Base-by-base conservation (phyloP, 352 stramenopile species). In the Plasmopara halstedii region DNA sequence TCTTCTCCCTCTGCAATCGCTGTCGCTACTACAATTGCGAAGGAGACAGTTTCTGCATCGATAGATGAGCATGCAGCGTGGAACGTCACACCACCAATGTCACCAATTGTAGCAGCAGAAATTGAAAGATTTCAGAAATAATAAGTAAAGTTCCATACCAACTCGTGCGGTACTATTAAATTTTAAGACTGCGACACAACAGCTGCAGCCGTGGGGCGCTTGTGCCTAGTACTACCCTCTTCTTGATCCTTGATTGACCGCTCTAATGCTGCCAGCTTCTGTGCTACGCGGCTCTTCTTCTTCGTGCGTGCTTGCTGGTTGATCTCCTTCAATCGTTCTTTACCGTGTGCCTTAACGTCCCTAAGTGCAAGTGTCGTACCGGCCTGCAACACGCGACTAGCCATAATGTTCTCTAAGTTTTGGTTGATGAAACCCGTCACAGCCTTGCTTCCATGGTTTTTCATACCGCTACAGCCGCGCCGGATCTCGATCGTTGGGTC, bases 361-460 rank as follows among this genome's bases (percentile, higher is more conserved):
- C 21, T 42, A 26, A 90, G 54, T 25, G 67, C 46, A 45, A 93
- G 53, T 50, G 70, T 56, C 40, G 73, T 73, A 32, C 81, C 81
- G 0, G 70, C 50, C 50, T 90, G 81, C 44, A 90, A 52, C 58
- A 93, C 81, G 44, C 81, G 81, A 32, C 67, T 85, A 27, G 81
- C 81, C 78, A 93, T 90, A 38, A 88, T 80, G 49, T 93, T 79
- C 50, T 93, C 81, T 39, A 93, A 78, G 63, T 93, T 93, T 60
- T 79, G 72, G 64, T 93, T 88, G 55, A 93, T 93, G 40, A 89
- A 73, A 22, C 72, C 64, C 38, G 81, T 93, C 20, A 89, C 71
- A 3, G 77, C 74, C 51, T 85, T 85, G 56, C 62, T 70, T 42
- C 81, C 81, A 40, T 83, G 52, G 41, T 81, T 71, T 62, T 92